Base-by-base conservation (phyloP, 345 rosid genomes). In the Aquilaria malaccensis region DNA sequence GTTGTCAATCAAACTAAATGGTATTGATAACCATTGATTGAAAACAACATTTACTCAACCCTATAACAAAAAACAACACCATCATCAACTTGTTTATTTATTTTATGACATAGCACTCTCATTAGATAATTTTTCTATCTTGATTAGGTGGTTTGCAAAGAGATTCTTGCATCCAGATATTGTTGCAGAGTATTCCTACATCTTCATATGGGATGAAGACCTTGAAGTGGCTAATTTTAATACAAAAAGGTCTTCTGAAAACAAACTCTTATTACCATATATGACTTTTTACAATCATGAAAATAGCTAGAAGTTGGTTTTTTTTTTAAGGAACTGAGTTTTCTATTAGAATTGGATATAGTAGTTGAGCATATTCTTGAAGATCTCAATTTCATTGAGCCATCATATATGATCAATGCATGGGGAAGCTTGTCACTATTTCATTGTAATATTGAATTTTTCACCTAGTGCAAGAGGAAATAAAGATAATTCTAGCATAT, bases 151-250 rank as follows among this genome's bases (percentile, higher is more conserved):
- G 43, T 37, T 37, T 37, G 43, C 43, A 37, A 37, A 37, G 43
- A 37, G 43, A 37, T 37, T 37, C 7, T 37, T 37, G 64, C 81
- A 78, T 67, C 81, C 81, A 14, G 76, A 78, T 65, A 69, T 78
- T 41, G 67, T 78, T 52, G 61, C 76, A 13, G 47, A 63, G 33
- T 78, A 74, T 56, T 69, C 70, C 4, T 78, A 74, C 67, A 68
- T 78, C 33, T 78, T 78, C 68, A 67, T 78, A 3, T 78, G 81
- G 79, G 79, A 78, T 71, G 81, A 74, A 66, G 81, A 78, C 62
- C 74, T 78, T 9, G 76, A 76, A 65, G 81, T 78, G 51, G 70
- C 70, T 30, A 56, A 74, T 63, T 74, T 74, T 61, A 66, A 78
- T 65, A 63, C 76, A 37, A 37, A 37, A 37, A 5, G 43, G 43